Conservation (phyloP, 106 monocot species). For the Cymbidium sinense region DNA sequence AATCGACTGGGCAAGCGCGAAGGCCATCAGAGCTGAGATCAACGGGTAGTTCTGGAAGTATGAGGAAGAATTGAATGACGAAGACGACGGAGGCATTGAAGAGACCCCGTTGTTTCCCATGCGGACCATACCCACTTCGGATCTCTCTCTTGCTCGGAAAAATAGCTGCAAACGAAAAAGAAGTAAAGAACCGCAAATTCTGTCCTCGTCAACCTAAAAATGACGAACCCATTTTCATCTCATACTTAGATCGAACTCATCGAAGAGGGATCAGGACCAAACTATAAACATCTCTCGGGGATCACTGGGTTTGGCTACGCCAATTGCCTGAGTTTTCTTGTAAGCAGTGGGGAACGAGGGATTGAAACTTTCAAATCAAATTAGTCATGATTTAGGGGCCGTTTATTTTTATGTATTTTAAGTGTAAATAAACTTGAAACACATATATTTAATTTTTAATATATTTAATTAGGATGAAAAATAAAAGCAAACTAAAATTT, state of each 20-base stretch:
- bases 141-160: neutral
- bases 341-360: neutral
- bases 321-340: neutral
- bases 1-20: conserved; percentile 22
- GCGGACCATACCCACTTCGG: conserved; percentile 1
- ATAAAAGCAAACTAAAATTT: too few relatives aligned
- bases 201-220: neutral
- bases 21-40: conserved; percentile 21
- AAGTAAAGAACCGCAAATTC: neutral
- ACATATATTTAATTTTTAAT: too few relatives aligned
- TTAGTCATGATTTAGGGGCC: neutral
- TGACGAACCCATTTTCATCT: neutral
- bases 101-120: neutral
- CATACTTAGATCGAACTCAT: neutral
- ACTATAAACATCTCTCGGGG: neutral
- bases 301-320: neutral
- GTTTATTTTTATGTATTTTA: too few relatives aligned
- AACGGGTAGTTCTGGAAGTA: conserved; percentile 21
- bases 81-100: neutral
- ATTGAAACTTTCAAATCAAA: neutral
- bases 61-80: neutral
- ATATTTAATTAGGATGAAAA: too few relatives aligned
- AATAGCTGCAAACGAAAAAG: neutral
- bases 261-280: neutral
- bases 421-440: too few relatives aligned